Base-by-base conservation (phyloP, 176 grass and related monocot species). In the Musa schizocarpa region DNA sequence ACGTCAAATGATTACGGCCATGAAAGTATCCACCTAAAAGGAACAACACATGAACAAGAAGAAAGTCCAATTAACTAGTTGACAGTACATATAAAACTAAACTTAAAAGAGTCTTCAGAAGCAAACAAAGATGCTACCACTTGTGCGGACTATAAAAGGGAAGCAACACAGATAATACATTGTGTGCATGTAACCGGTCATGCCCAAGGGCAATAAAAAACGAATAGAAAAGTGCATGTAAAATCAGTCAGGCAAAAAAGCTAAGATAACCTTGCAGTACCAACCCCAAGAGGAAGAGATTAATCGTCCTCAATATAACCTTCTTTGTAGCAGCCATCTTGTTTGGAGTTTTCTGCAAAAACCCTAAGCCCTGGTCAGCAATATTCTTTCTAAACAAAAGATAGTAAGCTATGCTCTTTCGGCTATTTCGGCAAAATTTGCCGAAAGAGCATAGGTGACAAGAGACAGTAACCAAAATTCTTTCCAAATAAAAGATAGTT, bases 1-100 rank as follows among this genome's bases (percentile, higher is more conserved):
- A 98, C 13, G 88, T 91, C 75, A 93, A 85, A 48, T 77, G 85
- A 74, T 91, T 82, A 8, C 86, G 82, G 43, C 94, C 94, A 86
- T 98, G 94, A 71, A 98, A 89, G 74, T 93, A 98, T 64, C 90
- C 90, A 82, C 94, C 94, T 98, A 82, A 72, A 88, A 56, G 21
- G 53, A 76, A 68, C 27, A 67, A 70, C 77, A 13, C 7, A 61
- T n/a, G 52, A 81, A 68, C 1, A 73, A 68, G 0, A 6, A 9
- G 53, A 68, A 76, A 25, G 72, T 54, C 14, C 52, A 69, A 14
- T 16, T 12, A 64, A 83, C 8, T 20, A n/a, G 57, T 61, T 51
- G 78, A 82, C 68, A 8, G 19, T 9, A 71, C 53, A 80, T 54
- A 80, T 53, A n/a, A 27, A 68, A 43, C 52, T 53, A 43, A 43